Base-by-base conservation (phyloP, 208 protist species). In the Leishmania lainsoni region DNA sequence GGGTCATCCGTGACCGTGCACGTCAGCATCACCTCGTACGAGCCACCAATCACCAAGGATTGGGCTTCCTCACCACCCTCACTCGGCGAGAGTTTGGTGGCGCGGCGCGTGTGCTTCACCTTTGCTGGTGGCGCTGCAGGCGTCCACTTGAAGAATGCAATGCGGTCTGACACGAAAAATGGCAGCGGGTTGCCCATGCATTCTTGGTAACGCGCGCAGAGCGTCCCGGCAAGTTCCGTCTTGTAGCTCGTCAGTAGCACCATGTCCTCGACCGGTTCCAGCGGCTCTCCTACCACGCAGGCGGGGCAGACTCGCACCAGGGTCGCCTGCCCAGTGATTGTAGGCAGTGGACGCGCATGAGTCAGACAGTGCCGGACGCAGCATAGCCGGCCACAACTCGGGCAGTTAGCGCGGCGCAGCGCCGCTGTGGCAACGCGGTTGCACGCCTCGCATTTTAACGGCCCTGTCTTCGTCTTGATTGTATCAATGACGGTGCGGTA, bases 201-300 rank as follows among this genome's bases (percentile, higher is more conserved):
- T 76, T 91, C 79, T 35, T 88, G 84, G 84, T 95, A 95, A 63
- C 80, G 74, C 54, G 81, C 79, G 58, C 89, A 87, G 49, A 96
- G 78, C 26, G 91, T 65, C 16, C 88, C 92, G 16, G 78, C 86
- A 10, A 97, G 83, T 74, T 97, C 94, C 12, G 92, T 96, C 75
- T 90, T 93, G 86, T 88, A 84, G 1, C 78, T 76, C 1, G 85
- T 95, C 26, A 89, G 72, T 49, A 97, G 72, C 56, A 97, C 87
- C 20, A 96, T 49, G 78, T 97, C 94, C 76, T 94, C 90, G 32
- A 92, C 79, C 26, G 89, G 75, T 79, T 96, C 91, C 54, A 88
- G 81, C 35, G 92, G 90, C 70, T 95, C 90, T 10, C 80, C 85
- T 1, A 80, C 52, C 42, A 93, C 86, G 73, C 94, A 94, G n/a